Evolutionary conservation across 345 rosid genomes (phyloP).

Genomic region (Cardamine occulta): DNA sequence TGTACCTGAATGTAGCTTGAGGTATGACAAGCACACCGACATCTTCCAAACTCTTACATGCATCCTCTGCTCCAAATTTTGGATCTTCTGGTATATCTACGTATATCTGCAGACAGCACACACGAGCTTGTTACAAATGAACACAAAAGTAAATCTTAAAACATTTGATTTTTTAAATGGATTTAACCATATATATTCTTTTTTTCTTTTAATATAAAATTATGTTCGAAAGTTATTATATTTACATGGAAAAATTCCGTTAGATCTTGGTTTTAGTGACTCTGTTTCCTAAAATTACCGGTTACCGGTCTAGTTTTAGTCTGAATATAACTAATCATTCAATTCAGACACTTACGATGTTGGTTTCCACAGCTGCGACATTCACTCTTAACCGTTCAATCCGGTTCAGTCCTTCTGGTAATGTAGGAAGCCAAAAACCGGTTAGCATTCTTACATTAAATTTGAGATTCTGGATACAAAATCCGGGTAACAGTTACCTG

Average conservation of each 20-base stretch:
- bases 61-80: constrained; percentile 54
- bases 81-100: constrained; percentile 57
- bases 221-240: too few relatives aligned
- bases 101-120: constrained; percentile 55
- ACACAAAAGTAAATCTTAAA: background rate
- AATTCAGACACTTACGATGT: constrained; percentile 64
- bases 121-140: background rate
- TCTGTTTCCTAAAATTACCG: background rate
- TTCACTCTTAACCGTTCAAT: constrained; percentile 74
- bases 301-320: background rate
- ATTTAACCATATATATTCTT: too few relatives aligned
- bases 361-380: constrained; percentile 76
- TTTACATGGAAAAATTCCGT: background rate
- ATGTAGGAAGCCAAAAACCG: constrained; percentile 9
- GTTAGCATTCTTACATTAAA: constrained; percentile 6
- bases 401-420: constrained; percentile 69
- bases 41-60: constrained; percentile 68
- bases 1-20: constrained; percentile 61
- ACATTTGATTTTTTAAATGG: background rate
- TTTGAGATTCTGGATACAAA: background rate
- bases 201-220: too few relatives aligned
- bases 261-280: background rate
- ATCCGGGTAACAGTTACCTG: constrained; percentile 53
- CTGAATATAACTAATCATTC: background rate
- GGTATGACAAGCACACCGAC: constrained; percentile 69